These are phyloP conservation scores for Arachnopeziza araneosa DNA, from an alignment of 2,329 filamentous ascomycete genomes.

Conservation along the genomic window DNA sequence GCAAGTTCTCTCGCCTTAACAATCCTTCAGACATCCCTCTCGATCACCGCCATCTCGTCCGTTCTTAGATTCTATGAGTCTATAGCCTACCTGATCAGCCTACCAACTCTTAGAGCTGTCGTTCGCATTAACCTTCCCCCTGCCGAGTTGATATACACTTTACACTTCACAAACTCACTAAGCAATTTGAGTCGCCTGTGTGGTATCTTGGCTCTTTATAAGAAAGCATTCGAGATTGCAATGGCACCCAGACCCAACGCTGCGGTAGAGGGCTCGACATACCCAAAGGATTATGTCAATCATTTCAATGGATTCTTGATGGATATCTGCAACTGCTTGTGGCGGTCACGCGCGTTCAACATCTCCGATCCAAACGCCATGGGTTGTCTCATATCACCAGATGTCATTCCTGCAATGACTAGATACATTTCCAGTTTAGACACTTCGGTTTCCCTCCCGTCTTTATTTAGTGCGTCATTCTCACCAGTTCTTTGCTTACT, in stretches of 20 bases:
- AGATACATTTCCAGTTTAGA: constrained; percentile 46
- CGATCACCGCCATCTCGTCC: constrained; percentile 42
- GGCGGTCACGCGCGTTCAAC: constrained; percentile 69
- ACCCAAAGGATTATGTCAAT: constrained; percentile 56
- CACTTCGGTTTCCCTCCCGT: constrained; percentile 40
- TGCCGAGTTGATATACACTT: constrained; percentile 60
- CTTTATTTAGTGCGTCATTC: constrained; percentile 53
- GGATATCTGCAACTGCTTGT: constrained; percentile 80
- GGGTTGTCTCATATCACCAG: constrained; percentile 44
- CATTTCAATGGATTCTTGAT: constrained; percentile 80
- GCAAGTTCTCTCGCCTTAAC: constrained; percentile 53
- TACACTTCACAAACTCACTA: constrained; percentile 61
- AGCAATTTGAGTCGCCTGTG: constrained; percentile 64
- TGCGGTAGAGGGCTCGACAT: constrained; percentile 33
- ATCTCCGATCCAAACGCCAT: constrained; percentile 54
- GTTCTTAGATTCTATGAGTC: constrained; percentile 68
- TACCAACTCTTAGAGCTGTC: constrained; percentile 43
- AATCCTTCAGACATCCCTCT: constrained; percentile 49
- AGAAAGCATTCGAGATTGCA: constrained; percentile 64
- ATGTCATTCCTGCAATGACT: constrained; percentile 41
- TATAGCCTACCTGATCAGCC: constrained; percentile 50
- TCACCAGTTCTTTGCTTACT: constrained; percentile 52
- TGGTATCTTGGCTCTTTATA: constrained; percentile 65
- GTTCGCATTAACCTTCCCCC: constrained; percentile 66
- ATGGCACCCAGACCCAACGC: constrained; percentile 38